phyloP scores from a whole-genome alignment of 495 filamentous ascomycete genomes.

The Hypomontagnella monticulosa region DNA sequence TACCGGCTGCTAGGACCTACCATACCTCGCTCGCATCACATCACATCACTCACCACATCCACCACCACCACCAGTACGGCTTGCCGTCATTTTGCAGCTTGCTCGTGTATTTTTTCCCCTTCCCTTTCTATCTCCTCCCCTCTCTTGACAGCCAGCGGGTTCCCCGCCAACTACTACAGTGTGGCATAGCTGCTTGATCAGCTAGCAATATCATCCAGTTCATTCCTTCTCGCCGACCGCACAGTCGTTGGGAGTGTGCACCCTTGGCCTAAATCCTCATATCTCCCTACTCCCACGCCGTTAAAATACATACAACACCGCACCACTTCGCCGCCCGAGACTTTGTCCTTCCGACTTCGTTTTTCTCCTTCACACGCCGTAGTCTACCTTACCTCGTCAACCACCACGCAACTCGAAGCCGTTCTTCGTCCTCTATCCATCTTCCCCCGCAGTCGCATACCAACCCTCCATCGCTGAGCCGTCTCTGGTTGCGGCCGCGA shows the following conservation, averaged over 20 bases:
- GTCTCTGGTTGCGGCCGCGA: conserved; percentile 23
- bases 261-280: conserved; percentile 29
- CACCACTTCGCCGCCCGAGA: conserved; percentile 33
- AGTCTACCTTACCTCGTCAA: conserved; percentile 21
- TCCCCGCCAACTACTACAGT: conserved; percentile 22
- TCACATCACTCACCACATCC: conserved; percentile 37
- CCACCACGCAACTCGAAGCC: conserved; percentile 18
- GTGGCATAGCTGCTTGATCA: conserved; percentile 32
- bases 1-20: conserved; percentile 30
- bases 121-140: conserved; percentile 9
- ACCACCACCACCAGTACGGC: conserved; percentile 29
- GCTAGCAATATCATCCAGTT: conserved; percentile 15
- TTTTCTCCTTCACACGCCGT: conserved; percentile 10
- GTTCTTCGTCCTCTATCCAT: conserved; percentile 26
- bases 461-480: conserved; percentile 19
- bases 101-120: conserved; percentile 28
- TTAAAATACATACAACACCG: conserved; percentile 34
- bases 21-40: conserved; percentile 32
- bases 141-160: conserved; percentile 25
- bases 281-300: conserved; percentile 34
- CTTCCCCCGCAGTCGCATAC: conserved; percentile 30
- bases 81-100: conserved; percentile 41
- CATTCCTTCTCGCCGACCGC: conserved; percentile 29
- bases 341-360: conserved; percentile 12
- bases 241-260: conserved; percentile 35